Conservation (phyloP, 139 green algal species). For the Bryopsis sp. region DNA sequence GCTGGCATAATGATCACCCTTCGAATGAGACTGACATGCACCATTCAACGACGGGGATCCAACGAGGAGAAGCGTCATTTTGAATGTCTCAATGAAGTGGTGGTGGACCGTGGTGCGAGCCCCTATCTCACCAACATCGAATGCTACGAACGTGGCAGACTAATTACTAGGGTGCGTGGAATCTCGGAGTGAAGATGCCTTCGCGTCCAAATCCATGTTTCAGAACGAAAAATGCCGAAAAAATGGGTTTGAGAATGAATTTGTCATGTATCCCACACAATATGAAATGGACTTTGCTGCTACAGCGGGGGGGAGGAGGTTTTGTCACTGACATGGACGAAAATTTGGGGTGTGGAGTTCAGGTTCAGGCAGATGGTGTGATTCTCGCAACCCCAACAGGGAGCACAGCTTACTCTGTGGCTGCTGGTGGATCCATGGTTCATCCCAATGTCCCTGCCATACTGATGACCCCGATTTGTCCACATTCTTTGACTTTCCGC, state of each 20-base stretch:
- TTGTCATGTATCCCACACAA: too few species aligned
- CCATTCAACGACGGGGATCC: conserved; percentile 50
- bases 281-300: too few species aligned
- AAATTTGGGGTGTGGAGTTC: background rate
- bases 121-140: conserved; percentile 93
- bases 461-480: conserved; percentile 90
- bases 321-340: too few species aligned
- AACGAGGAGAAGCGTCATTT: conserved; percentile 11
- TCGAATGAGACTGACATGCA: conserved; percentile 87
- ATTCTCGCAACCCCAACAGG: conserved; percentile 58
- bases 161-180: conserved; percentile 73
- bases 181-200: background rate
- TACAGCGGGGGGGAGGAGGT: background rate
- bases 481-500: conserved; percentile 92
- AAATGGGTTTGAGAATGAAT: too few species aligned
- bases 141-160: conserved; percentile 64
- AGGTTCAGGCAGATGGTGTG: conserved; percentile 35
- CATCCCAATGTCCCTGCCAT: conserved; percentile 86
- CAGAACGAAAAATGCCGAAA: too few species aligned
- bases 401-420: conserved; percentile 89
- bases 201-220: too few species aligned
- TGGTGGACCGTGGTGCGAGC: conserved; percentile 77
- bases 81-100: conserved; percentile 93
- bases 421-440: conserved; percentile 85
- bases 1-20: conserved; percentile 90